phyloP scores from a whole-genome alignment of 1,284 basidiomycete genomes.

The Ustilago bromivora region DNA sequence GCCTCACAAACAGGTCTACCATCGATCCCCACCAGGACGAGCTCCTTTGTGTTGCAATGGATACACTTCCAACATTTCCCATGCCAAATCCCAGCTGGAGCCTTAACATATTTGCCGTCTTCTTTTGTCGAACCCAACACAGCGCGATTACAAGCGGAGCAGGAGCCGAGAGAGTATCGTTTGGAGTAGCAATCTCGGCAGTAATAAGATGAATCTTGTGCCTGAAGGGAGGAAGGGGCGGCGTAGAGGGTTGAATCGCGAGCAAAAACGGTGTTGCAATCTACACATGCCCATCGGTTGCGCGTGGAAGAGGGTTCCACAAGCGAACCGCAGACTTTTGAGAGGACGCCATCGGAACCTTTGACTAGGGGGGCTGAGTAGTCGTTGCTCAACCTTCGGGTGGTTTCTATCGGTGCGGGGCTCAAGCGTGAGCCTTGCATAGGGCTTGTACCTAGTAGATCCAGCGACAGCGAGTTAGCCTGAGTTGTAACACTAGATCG shows the following conservation, averaged over 20 bases:
- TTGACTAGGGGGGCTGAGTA: slow-evolving; percentile 49
- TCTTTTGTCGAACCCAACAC: slow-evolving; percentile 61
- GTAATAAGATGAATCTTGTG: slow-evolving; percentile 32
- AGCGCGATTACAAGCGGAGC: slow-evolving; percentile 31
- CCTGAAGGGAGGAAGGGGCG: slow-evolving; percentile 28
- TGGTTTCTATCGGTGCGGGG: neutral
- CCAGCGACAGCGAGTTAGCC: neutral
- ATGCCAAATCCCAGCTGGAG: slow-evolving; percentile 49
- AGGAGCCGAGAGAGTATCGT: slow-evolving; percentile 51
- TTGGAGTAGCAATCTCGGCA: slow-evolving; percentile 54
- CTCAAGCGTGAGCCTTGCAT: neutral
- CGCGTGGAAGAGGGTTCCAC: slow-evolving; percentile 52
- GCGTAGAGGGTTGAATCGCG: slow-evolving; percentile 62
- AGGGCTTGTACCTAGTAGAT: neutral
- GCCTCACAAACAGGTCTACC: slow-evolving; percentile 52
- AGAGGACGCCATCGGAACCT: slow-evolving; percentile 51
- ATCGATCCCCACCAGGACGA: slow-evolving; percentile 55
- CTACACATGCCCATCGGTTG: slow-evolving; percentile 54
- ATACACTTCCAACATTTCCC: slow-evolving; percentile 59
- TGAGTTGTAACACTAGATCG: slow-evolving; percentile 10
- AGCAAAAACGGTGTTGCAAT: slow-evolving; percentile 51
- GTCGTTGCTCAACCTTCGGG: slow-evolving; percentile 26
- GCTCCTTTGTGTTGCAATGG: slow-evolving; percentile 35
- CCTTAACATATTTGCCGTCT: slow-evolving; percentile 59
- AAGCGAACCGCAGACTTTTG: slow-evolving; percentile 58